Conservation (phyloP, 228 moss, liverwort and hornwort species). For the Sphagnum fallax region DNA sequence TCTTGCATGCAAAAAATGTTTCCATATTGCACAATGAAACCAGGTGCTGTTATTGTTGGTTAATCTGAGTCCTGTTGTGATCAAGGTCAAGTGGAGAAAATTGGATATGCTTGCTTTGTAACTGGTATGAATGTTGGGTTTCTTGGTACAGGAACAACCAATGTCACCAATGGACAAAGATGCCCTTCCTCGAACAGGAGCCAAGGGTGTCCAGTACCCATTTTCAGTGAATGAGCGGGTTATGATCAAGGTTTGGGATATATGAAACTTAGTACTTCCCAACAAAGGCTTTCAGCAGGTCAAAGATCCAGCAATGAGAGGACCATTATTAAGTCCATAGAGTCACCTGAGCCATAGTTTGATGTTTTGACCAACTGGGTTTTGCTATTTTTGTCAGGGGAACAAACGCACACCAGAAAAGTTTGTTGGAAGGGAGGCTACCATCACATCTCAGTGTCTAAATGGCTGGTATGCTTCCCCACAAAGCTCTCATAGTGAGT, state of each 20-base stretch:
- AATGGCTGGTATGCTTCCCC: constrained; percentile 67
- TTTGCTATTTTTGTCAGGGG: constrained; percentile 32
- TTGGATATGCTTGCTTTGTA: not conserved
- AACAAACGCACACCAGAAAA: constrained; percentile 92
- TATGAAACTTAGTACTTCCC: not conserved
- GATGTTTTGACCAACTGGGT: not conserved
- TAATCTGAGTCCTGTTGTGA: not conserved
- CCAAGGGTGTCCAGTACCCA: constrained; percentile 82
- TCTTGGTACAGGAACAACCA: constrained; percentile 37
- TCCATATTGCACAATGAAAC: not conserved
- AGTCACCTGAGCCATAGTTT: not conserved
- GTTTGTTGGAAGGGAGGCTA: constrained; percentile 88
- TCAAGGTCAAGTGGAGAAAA: not conserved
- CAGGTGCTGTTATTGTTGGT: not conserved
- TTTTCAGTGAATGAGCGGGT: constrained; percentile 82
- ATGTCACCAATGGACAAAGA: constrained; percentile 59
- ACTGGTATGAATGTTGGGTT: too few species aligned
- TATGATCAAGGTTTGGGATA: constrained; percentile 64
- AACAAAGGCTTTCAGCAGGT: too few species aligned
- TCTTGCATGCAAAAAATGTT: not conserved
- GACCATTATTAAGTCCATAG: not conserved
- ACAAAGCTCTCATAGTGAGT: too few species aligned
- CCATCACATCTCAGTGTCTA: constrained; percentile 77
- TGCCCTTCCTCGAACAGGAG: constrained; percentile 30
- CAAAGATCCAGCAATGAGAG: too few species aligned